A percentile compares a stretch with the other conserved stretches of the same genome.
These are phyloP conservation scores for Citrullus colocynthis DNA, from an alignment of 306 rosid species.

Conservation along the genomic window DNA sequence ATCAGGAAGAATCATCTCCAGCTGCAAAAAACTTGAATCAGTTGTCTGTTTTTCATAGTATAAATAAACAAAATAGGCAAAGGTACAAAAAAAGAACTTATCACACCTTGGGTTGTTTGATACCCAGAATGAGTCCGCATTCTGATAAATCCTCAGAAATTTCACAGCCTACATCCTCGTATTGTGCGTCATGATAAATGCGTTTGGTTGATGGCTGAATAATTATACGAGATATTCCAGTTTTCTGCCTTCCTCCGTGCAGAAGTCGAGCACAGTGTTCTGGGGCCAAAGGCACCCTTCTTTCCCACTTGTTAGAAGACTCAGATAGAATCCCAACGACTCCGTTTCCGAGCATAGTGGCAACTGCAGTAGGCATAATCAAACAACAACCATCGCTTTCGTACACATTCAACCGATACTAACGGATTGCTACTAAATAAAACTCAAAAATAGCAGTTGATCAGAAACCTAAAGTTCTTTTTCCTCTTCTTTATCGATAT, in stretches of 20 bases:
- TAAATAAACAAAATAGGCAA: neutral
- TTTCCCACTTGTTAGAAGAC: constrained; percentile 81
- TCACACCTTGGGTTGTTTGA: constrained; percentile 81
- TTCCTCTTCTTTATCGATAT: neutral
- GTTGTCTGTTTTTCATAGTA: neutral
- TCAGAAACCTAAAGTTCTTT: neutral
- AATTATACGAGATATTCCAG: constrained; percentile 53
- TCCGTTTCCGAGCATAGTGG: constrained; percentile 76
- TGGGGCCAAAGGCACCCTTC: constrained; percentile 81
- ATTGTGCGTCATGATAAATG: constrained; percentile 61
- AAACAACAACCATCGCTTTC: neutral
- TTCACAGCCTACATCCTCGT: constrained; percentile 82
- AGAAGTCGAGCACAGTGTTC: constrained; percentile 84
- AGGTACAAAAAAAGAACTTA: neutral
- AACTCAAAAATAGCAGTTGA: neutral
- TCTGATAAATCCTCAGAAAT: constrained; percentile 70
- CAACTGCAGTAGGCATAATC: neutral
- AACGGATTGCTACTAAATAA: neutral
- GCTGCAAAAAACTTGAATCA: constrained; percentile 25
- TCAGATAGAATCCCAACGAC: constrained; percentile 77
- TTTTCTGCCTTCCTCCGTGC: constrained; percentile 29
- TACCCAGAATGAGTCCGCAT: constrained; percentile 77
- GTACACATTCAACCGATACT: neutral
- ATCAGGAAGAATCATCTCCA: constrained; percentile 75
- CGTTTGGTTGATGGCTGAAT: constrained; percentile 86